These are phyloP conservation scores for Colletotrichum sp. DNA, from an alignment of 2,329 filamentous ascomycete genomes.

Conservation along the genomic window DNA sequence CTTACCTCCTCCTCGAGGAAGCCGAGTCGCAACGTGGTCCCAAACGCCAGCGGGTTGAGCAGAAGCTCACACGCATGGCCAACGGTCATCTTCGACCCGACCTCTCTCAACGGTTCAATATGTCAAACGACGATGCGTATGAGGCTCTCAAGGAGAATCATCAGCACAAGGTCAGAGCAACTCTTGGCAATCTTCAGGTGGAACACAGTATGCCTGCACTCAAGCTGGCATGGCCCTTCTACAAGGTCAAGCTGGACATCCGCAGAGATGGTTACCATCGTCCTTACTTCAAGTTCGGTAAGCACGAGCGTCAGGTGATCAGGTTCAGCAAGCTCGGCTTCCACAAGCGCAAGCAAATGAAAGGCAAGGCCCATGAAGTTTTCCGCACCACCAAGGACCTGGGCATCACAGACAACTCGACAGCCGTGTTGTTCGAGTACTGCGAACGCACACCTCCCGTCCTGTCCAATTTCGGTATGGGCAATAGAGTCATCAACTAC, in stretches of 20 bases:
- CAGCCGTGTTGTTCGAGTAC: constrained; percentile 89
- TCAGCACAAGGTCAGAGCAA: constrained; percentile 93
- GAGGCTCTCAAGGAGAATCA: constrained; percentile 96
- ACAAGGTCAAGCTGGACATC: constrained; percentile 81
- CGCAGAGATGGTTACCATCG: constrained; percentile 84
- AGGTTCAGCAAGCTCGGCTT: constrained; percentile 74
- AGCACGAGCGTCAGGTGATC: constrained; percentile 69
- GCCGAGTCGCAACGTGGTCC: constrained; percentile 67
- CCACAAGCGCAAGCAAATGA: constrained; percentile 82
- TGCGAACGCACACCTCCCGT: constrained; percentile 92
- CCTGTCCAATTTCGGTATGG: constrained; percentile 97
- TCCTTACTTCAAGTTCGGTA: constrained; percentile 76
- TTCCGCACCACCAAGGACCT: constrained; percentile 84
- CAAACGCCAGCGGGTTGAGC: constrained; percentile 62
- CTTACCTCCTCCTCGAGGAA: constrained; percentile 83
- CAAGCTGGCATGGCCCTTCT: constrained; percentile 94
- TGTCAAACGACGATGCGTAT: constrained; percentile 95
- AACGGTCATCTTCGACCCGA: constrained; percentile 74
- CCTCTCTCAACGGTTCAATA: constrained; percentile 85
- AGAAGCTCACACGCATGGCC: constrained; percentile 69
- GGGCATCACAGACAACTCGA: constrained; percentile 87
- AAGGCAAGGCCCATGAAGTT: constrained; percentile 78
- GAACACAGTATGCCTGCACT: constrained; percentile 93
- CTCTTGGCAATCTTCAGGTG: constrained; percentile 87
- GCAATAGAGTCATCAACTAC: constrained; percentile 94